phyloP scores from a whole-genome alignment of 176 grass and related monocot genomes.

The Oryza coarctata region DNA sequence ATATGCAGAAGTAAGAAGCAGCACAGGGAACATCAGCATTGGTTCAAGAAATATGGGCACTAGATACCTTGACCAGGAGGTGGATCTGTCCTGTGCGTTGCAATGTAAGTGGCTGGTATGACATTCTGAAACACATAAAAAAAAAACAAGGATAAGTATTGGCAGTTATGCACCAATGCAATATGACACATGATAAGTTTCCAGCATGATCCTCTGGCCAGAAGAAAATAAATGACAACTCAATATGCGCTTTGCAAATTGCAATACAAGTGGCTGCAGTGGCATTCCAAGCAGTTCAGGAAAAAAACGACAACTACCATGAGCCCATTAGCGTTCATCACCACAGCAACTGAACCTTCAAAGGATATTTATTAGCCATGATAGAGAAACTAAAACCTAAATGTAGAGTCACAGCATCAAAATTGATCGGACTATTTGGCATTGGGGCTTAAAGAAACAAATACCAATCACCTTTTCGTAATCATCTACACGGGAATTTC shows the following conservation, averaged over 20 bases:
- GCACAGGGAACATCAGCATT: not conserved
- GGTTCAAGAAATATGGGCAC: not conserved
- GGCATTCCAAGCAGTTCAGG: slow-evolving; percentile 27
- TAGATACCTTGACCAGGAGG: slow-evolving; percentile 80
- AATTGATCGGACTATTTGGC: not conserved
- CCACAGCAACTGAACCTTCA: not conserved
- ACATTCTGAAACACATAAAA: slow-evolving; percentile 52
- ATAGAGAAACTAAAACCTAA: not conserved
- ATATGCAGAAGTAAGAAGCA: not conserved
- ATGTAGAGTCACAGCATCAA: not conserved
- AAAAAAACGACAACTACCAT: not conserved
- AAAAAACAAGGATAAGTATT: slow-evolving; percentile 8
- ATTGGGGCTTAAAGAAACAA: not conserved
- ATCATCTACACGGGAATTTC: not conserved
- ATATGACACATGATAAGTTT: not conserved
- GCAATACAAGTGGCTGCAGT: slow-evolving; percentile 35
- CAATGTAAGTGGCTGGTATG: slow-evolving; percentile 61
- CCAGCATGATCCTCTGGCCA: not conserved
- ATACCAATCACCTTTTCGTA: not conserved
- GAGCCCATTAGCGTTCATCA: not conserved
- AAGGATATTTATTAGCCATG: not conserved
- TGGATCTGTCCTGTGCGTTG: slow-evolving; percentile 71
- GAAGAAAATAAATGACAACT: not conserved
- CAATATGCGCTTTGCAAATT: slow-evolving; percentile 23
- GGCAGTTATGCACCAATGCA: not conserved